Evolutionary conservation across 129 eudicot species (phyloP), one percentile per base, ranked within the genome.

Genomic region (Artemisia annua): DNA sequence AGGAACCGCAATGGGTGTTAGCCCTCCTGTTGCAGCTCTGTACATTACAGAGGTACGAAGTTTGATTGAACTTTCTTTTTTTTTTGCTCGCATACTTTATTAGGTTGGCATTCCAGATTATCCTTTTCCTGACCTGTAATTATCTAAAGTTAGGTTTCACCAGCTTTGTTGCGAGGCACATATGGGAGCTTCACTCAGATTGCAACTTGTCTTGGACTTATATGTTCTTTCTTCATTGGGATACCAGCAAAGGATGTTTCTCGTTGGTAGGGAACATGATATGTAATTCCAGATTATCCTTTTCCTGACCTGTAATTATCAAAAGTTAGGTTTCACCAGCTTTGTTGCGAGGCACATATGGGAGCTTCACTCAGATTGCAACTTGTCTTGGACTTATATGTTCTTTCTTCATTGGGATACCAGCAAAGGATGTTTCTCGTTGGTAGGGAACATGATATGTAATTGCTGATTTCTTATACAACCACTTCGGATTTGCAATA

Each of bases 161-260:
- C 97, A 75, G 87, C 91, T 74, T 87, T 76, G 83, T 85, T 89
- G 16, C 83, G 97, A 73, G 97, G 97, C 63, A 92, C 97, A n/a
- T 92, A 83, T 55, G 97, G 97, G 60, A 89, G 97, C 71, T 83
- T 85, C 80, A 83, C 91, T 67, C 97, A 92, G 71, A 87, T 92
- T 57, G 96, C 97, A 57, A 85, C 97, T 44, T 92, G 97, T 65
- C 85, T 92, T 74, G 97, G 97, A 66, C 87, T 92, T 24, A 79
- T 92, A 84, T 81, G 78, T n/a, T 61, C 97, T 65, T 84, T 92
- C 66, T 70, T 89, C 55, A 85, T 89, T 28, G 97, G 97, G 32
- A 89, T 89, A 66, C 97, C 96, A 4, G 97, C 96, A 12, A 89
- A 87, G 78, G 85, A 86, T 74, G 83, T 78, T 62, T 26, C 53